phyloP scores from a whole-genome alignment of 148 eudicot species.

The Arctostaphylos glauca region DNA sequence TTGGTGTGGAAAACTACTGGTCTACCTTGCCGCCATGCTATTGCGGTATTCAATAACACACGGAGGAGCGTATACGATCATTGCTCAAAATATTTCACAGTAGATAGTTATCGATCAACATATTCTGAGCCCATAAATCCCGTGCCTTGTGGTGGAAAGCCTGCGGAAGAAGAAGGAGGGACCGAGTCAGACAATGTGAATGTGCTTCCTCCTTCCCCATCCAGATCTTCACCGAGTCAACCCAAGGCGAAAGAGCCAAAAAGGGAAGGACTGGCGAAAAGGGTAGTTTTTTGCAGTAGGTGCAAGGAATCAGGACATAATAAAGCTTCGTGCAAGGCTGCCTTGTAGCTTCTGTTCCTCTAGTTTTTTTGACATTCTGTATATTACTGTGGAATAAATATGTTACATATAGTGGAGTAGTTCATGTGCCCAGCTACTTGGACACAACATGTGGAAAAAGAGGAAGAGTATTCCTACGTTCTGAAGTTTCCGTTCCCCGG shows the following conservation, averaged over 20 bases:
- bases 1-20: constrained; percentile 43
- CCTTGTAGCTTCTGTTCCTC: background rate
- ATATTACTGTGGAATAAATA: background rate
- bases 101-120: constrained; percentile 31
- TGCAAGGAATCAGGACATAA: constrained; percentile 8
- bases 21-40: constrained; percentile 50
- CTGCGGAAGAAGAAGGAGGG: constrained; percentile 18
- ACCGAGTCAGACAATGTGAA: constrained; percentile 11
- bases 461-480: too few relatives aligned
- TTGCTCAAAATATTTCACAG: constrained; percentile 42
- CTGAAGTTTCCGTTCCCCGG: too few relatives aligned
- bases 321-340: constrained; percentile 7
- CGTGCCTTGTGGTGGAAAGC: constrained; percentile 27
- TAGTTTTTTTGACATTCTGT: background rate
- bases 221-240: constrained; percentile 16
- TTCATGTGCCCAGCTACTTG: background rate
- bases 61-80: constrained; percentile 33
- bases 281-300: constrained; percentile 11
- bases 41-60: constrained; percentile 40
- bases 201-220: constrained; percentile 45
- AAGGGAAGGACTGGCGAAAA: constrained; percentile 10
- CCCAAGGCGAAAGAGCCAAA: constrained; percentile 27
- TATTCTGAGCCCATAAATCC: constrained; percentile 35
- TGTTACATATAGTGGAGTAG: background rate
- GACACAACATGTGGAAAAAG: background rate